phyloP scores from a whole-genome alignment of 352 stramenopile genomes.

The Phytophthora idaei region DNA sequence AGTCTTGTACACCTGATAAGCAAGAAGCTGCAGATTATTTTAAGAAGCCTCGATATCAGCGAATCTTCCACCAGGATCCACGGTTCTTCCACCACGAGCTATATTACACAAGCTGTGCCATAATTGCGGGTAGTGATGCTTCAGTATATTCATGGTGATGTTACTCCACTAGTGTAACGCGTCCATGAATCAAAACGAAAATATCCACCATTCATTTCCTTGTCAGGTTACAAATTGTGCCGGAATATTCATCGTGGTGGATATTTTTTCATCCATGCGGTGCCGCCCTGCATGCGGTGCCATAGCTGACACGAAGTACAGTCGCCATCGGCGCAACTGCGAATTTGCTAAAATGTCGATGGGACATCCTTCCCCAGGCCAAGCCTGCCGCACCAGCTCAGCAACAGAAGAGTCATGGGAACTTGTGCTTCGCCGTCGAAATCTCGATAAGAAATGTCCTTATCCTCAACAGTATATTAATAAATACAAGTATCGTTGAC shows the following conservation, averaged over 20 bases:
- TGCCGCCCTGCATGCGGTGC: not conserved
- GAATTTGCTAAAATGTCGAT: slow-evolving; percentile 10
- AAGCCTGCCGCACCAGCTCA: not conserved
- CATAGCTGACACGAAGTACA: not conserved
- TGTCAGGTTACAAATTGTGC: not conserved
- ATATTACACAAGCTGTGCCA: no score
- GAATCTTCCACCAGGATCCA: no score
- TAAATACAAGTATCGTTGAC: not conserved
- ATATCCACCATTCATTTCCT: not conserved
- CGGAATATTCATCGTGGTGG: slow-evolving; percentile 1
- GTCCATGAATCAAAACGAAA: not conserved
- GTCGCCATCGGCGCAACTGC: slow-evolving; percentile 3
- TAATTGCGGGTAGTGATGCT: no score
- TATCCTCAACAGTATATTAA: not conserved
- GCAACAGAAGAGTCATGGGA: not conserved
- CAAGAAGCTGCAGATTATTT: no score
- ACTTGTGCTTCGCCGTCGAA: not conserved
- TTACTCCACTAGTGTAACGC: no score
- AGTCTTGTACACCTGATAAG: no score
- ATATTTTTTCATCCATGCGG: slow-evolving; percentile 8
- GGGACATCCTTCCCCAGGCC: not conserved
- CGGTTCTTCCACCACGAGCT: no score
- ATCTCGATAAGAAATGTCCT: not conserved
- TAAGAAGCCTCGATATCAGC: no score
- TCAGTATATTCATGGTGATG: no score